Percentiles rank a stretch among this genome's conserved stretches.
Conservation (phyloP, 2,329 filamentous ascomycete genomes). For the Juglanconis sp. region DNA sequence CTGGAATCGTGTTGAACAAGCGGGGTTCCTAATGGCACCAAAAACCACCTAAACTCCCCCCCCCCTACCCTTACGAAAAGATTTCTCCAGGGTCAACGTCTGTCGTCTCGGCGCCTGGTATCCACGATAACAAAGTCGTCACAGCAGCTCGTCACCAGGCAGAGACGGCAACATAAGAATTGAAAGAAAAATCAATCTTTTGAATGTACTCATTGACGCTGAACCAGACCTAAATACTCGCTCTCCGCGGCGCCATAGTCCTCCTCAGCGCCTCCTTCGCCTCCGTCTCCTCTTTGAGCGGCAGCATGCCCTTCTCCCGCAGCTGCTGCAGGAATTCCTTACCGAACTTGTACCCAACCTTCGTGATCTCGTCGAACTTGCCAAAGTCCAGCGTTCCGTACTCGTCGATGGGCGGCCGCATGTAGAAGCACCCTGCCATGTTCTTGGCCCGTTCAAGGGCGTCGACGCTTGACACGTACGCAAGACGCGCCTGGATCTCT, state of each 20-base stretch:
- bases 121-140: too few relatives aligned
- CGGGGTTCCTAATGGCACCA: too few relatives aligned
- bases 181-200: too few relatives aligned
- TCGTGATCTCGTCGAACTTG: conserved; percentile 96
- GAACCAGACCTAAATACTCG: conserved; percentile 60
- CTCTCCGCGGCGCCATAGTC: conserved; percentile 75
- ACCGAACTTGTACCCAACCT: conserved; percentile 82
- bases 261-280: conserved; percentile 73
- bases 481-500: conserved; percentile 91
- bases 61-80: too few relatives aligned
- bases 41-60: too few relatives aligned
- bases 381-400: conserved; percentile 95
- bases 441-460: conserved; percentile 90
- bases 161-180: too few relatives aligned
- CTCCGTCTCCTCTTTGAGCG: conserved; percentile 67
- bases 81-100: too few relatives aligned
- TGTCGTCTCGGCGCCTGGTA: too few relatives aligned
- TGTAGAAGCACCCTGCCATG: conserved; percentile 88
- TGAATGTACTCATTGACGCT: too few relatives aligned
- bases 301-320: conserved; percentile 73
- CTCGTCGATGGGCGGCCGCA: conserved; percentile 89
- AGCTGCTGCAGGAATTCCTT: conserved; percentile 75
- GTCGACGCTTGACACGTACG: conserved; percentile 93
- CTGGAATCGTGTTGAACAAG: too few relatives aligned
- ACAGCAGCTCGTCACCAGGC: too few relatives aligned